Base-by-base conservation (phyloP, 495 filamentous ascomycete species). In the Glonium stellatum region DNA sequence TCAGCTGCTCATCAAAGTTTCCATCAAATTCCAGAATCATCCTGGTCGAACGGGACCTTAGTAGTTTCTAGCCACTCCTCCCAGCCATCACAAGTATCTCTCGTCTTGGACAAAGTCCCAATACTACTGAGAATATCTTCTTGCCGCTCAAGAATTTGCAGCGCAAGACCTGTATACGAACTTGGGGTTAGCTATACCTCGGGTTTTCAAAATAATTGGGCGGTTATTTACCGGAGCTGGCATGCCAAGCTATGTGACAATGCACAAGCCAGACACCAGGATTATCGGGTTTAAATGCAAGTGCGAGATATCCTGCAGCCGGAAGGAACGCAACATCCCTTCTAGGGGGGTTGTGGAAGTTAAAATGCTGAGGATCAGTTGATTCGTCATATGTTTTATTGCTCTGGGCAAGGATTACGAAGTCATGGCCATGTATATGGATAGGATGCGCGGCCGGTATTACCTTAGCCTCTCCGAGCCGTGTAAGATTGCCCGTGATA, bases 231-330 rank as follows among this genome's bases (percentile, higher is more conserved):
- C 63, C 63, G n/a, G 63, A 62, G 13, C 60, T 41, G 11, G 67
- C 61, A 57, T 73, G 71, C 70, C 70, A 73, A 5, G 65, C 65
- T 27, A 72, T 72, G 47, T 72, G 70, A 55, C 70, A 72, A 50
- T 72, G 70, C 21, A 67, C 47, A 5, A 71, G 25, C 64, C 64
- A 67, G 1, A 37, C 56, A 37, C 69, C 71, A 11, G 71, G 70
- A 41, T 73, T 71, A 47, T 73, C 68, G 12, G 68, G 53, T 53
- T 61, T 63, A 65, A 71, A 73, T 4, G 68, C 71, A 50, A 73
- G 65, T 11, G 57, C 68, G 10, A 73, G 23, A 34, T 62, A 70
- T 18, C 71, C 71, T 23, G 52, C 58, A 11, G 13, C 52, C 1
- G 71, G 71, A n/a, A 71, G 60, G 37, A 67, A 61, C 4, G 63